Conservation (phyloP, 192 early-diverging fungal species). For the Dissophora ornata region DNA sequence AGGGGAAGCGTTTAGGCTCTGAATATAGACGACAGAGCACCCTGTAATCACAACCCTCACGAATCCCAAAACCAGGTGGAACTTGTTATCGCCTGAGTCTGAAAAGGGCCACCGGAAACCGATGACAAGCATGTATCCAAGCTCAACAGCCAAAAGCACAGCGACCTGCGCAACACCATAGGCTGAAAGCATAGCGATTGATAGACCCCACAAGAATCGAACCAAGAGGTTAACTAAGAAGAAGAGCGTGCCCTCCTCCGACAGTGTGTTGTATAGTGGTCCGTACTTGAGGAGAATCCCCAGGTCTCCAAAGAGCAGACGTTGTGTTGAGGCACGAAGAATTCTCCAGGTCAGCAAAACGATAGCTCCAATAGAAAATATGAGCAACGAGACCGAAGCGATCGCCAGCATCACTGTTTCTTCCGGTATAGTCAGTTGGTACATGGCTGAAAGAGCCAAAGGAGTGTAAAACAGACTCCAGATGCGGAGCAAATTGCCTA, state of each 20-base stretch:
- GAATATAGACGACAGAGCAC: constrained; percentile 54
- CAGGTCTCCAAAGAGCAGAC: constrained; percentile 52
- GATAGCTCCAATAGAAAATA: constrained; percentile 42
- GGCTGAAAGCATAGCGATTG: constrained; percentile 54
- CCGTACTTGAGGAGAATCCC: constrained; percentile 57
- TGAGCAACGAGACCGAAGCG: constrained; percentile 42
- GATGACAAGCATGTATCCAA: constrained; percentile 52
- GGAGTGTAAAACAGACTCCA: constrained; percentile 57
- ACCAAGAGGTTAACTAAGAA: constrained; percentile 48
- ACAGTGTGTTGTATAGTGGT: constrained; percentile 60
- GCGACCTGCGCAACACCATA: constrained; percentile 60
- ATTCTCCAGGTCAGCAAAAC: constrained; percentile 54
- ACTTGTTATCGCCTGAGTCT: constrained; percentile 52
- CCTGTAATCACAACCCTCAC: constrained; percentile 48
- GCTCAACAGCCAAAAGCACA: constrained; percentile 52
- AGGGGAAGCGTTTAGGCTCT: constrained; percentile 13
- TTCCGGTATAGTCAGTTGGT: constrained; percentile 58
- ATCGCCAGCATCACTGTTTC: constrained; percentile 40
- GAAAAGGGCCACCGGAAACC: constrained; percentile 57
- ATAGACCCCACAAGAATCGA: constrained; percentile 51
- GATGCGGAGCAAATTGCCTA: constrained; percentile 57
- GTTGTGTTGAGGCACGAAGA: constrained; percentile 41
- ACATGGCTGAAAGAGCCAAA: constrained; percentile 55
- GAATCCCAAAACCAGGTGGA: constrained; percentile 45
- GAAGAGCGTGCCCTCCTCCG: constrained; percentile 53